Evolutionary conservation across 164 flowering plant genomes (phyloP).

Genomic region (Vitis rotundifolia): DNA sequence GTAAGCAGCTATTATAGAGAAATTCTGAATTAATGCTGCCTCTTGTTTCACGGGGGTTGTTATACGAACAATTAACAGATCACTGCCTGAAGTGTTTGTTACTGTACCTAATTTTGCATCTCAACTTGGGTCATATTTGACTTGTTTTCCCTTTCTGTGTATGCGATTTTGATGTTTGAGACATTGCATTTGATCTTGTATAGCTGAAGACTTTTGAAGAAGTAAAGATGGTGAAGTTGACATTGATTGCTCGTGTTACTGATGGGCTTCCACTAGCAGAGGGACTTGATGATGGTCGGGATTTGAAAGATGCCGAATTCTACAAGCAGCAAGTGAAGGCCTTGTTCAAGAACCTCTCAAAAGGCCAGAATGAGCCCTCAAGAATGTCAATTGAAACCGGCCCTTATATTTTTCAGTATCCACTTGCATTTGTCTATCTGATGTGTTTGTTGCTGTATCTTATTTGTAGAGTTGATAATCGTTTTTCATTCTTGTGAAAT

Average conservation of each 20-base stretch:
- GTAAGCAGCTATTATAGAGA: too few relatives aligned
- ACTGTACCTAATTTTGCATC: neutral
- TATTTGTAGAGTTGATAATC: too few relatives aligned
- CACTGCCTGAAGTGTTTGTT: neutral
- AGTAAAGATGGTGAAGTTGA: constrained; percentile 78
- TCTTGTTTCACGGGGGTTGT: too few relatives aligned
- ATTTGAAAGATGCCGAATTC: constrained; percentile 62
- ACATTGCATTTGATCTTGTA: constrained; percentile 8
- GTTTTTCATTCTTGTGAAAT: too few relatives aligned
- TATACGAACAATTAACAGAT: too few relatives aligned
- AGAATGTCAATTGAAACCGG: constrained; percentile 89
- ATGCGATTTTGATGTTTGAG: neutral
- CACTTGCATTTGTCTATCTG: constrained; percentile 21
- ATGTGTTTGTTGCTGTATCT: neutral
- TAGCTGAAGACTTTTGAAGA: constrained; percentile 11
- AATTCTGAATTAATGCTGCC: too few relatives aligned
- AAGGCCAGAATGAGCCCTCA: constrained; percentile 74
- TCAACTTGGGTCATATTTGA: neutral
- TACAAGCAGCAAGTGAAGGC: constrained; percentile 86
- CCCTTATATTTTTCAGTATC: constrained; percentile 85
- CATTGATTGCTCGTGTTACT: constrained; percentile 87
- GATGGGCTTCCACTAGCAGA: constrained; percentile 87
- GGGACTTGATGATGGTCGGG: constrained; percentile 81
- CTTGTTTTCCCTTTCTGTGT: neutral
- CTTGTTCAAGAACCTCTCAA: constrained; percentile 76